phyloP scores from a whole-genome alignment of 371 early-diverging fungal species.

The Rhizopus stolonifer region DNA sequence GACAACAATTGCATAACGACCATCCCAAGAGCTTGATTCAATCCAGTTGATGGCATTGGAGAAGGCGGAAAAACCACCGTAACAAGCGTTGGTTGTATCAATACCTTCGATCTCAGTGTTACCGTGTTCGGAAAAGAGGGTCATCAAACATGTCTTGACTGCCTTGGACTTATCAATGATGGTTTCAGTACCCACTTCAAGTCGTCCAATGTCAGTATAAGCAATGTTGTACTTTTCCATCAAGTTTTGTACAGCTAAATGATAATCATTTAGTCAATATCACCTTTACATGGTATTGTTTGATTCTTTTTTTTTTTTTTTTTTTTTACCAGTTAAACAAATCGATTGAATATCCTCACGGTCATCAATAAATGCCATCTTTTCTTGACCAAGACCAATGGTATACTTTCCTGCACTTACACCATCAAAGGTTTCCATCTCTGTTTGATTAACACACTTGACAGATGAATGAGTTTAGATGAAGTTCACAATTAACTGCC shows the following conservation, averaged over 20 bases:
- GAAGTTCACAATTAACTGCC: constrained; percentile 1
- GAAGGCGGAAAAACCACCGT: constrained; percentile 96
- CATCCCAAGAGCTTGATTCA: constrained; percentile 92
- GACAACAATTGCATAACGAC: constrained; percentile 89
- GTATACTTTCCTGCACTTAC: constrained; percentile 97
- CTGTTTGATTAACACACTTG: constrained; percentile 87
- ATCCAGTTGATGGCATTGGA: constrained; percentile 97
- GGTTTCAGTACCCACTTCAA: constrained; percentile 99
- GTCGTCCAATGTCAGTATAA: constrained; percentile 84
- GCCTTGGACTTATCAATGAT: constrained; percentile 98
- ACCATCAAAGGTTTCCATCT: constrained; percentile 88
- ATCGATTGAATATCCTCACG: constrained; percentile 95
- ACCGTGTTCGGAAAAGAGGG: constrained; percentile 86
- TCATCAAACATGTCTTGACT: constrained; percentile 95
- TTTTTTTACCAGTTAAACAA: constrained; percentile 76
- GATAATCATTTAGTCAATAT: no score
- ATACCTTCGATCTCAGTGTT: constrained; percentile 95
- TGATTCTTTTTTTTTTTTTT: no score
- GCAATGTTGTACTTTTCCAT: constrained; percentile 90
- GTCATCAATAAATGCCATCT: constrained; percentile 95
- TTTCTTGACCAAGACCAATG: constrained; percentile 94
- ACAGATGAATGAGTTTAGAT: neutral
- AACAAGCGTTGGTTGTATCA: constrained; percentile 98
- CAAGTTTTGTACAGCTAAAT: constrained; percentile 83
- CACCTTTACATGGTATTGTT: no score